Conservation (phyloP, 805 yeast genomes). For the Saturnispora halmiae region DNA sequence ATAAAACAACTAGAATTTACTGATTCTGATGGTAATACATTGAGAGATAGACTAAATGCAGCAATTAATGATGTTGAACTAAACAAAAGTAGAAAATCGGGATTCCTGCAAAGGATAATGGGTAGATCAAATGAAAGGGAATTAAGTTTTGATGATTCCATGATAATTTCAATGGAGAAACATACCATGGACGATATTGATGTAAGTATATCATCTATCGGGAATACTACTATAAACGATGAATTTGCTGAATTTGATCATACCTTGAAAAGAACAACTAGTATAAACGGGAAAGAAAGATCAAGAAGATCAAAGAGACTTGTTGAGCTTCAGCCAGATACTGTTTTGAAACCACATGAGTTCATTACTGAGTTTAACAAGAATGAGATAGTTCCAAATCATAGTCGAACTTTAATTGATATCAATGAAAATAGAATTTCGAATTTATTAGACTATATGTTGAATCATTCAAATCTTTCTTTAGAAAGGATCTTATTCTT, state of each 20-base stretch:
- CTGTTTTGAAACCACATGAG: constrained; percentile 55
- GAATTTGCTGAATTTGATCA: constrained; percentile 1
- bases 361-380: constrained; percentile 36
- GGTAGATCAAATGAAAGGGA: constrained; percentile 15
- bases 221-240: background rate
- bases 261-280: constrained; percentile 64
- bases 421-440: constrained; percentile 5
- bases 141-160: constrained; percentile 27
- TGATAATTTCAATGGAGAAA: constrained; percentile 20
- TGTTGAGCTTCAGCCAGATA: constrained; percentile 48
- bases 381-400: constrained; percentile 32
- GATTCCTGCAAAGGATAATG: constrained; percentile 7
- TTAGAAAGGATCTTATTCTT: constrained; percentile 32
- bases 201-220: background rate
- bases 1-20: constrained; percentile 8
- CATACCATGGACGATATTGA: constrained; percentile 2
- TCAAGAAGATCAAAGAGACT: constrained; percentile 59
- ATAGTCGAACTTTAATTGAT: constrained; percentile 18
- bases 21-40: constrained; percentile 15
- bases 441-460: constrained; percentile 33
- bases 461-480: constrained; percentile 31
- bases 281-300: constrained; percentile 60
- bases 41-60: constrained; percentile 28
- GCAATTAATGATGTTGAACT: constrained; percentile 15
- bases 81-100: constrained; percentile 16